Conservation (phyloP, 768 basidiomycete genomes). For the Kwoniella botswanensis region DNA sequence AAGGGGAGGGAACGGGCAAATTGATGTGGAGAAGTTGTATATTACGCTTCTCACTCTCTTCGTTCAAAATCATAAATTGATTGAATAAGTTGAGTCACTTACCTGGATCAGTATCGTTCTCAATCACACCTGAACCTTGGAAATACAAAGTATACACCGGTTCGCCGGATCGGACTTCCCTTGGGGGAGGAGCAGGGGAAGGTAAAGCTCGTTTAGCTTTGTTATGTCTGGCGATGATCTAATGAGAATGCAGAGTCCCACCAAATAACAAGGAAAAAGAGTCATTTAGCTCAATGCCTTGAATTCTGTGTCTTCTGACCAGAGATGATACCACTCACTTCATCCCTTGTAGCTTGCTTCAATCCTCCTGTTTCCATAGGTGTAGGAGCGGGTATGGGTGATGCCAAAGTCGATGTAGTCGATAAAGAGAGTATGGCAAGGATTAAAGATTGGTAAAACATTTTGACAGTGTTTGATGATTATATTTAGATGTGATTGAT, state of each 20-base stretch:
- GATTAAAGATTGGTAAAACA: no score
- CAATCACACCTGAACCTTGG: slow-evolving; percentile 2
- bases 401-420: no score
- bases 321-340: neutral
- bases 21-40: no score
- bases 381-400: neutral
- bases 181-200: neutral
- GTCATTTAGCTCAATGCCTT: neutral
- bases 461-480: neutral
- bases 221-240: neutral
- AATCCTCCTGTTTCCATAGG: neutral
- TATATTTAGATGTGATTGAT: neutral
- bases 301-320: no score
- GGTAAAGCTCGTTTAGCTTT: slow-evolving; percentile 1
- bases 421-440: no score
- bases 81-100: neutral
- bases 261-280: no score
- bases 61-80: no score
- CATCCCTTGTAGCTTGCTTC: slow-evolving; percentile 5
- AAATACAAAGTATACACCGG: neutral
- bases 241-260: neutral
- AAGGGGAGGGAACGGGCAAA: no score
- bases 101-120: slow-evolving; percentile 9
- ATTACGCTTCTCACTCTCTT: no score
- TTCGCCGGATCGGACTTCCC: neutral